These are phyloP conservation scores for Pugionium cornutum DNA, from an alignment of 345 rosid species.

Conservation along the genomic window DNA sequence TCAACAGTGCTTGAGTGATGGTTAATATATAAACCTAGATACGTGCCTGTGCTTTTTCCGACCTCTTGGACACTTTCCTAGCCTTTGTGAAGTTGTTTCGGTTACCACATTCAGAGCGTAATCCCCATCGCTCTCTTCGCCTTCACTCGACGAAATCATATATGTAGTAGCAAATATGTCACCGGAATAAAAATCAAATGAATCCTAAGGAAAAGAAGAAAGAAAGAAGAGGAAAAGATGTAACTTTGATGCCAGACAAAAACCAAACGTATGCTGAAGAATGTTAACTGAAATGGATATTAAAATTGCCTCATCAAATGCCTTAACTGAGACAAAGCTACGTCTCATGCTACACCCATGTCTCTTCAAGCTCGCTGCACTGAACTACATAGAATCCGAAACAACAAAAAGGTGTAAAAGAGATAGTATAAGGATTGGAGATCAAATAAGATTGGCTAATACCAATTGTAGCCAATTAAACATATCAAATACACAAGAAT, in stretches of 20 bases:
- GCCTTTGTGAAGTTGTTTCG: constrained; percentile 60
- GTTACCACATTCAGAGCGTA: constrained; percentile 51
- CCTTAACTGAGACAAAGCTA: constrained; percentile 40
- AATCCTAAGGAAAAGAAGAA: constrained; percentile 41
- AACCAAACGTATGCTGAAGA: background rate
- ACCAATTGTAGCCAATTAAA: background rate
- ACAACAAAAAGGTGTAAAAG: background rate
- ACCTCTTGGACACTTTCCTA: constrained; percentile 58
- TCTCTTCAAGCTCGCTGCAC: constrained; percentile 35
- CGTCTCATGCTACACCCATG: constrained; percentile 27
- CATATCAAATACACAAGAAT: no score
- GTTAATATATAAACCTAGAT: background rate
- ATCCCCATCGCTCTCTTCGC: constrained; percentile 81
- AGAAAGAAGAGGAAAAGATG: background rate
- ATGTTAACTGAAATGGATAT: background rate
- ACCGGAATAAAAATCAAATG: constrained; percentile 38
- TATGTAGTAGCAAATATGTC: constrained; percentile 57
- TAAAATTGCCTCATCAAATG: constrained; percentile 55
- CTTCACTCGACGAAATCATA: constrained; percentile 70
- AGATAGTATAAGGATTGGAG: background rate
- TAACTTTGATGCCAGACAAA: constrained; percentile 1
- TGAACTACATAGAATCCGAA: constrained; percentile 33
- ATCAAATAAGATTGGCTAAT: background rate
- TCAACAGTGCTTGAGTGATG: background rate
- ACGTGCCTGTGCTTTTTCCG: constrained; percentile 67